A percentile compares a stretch with the other conserved stretches of the same genome.
phyloP scores from a whole-genome alignment of 176 grass and related monocot species.

The Aegilops tauschii region DNA sequence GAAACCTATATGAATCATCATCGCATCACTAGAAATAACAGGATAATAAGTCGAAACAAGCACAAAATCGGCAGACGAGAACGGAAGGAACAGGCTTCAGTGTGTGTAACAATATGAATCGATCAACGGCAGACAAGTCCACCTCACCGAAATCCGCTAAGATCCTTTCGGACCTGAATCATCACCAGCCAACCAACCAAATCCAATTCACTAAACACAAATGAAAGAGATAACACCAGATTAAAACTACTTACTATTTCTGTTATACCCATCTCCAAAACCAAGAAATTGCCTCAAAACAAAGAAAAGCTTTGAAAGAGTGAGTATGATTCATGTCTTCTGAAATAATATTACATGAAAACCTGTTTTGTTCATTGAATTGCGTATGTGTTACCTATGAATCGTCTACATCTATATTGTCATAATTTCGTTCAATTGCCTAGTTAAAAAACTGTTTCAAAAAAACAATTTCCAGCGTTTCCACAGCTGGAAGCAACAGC shows the following conservation, averaged over 20 bases:
- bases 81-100: neutral
- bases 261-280: conserved; percentile 45
- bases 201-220: too few species aligned
- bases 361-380: too few species aligned
- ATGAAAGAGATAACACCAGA: too few species aligned
- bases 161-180: neutral
- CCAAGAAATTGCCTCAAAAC: conserved; percentile 86
- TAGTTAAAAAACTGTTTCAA: too few species aligned
- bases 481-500: too few species aligned
- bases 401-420: too few species aligned
- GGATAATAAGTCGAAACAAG: neutral
- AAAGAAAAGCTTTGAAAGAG: conserved; percentile 48
- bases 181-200: neutral
- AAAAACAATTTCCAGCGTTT: too few species aligned
- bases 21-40: neutral
- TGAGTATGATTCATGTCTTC: neutral
- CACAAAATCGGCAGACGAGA: neutral
- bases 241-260: too few species aligned
- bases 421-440: too few species aligned
- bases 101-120: neutral
- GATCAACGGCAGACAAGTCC: neutral
- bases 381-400: too few species aligned
- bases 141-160: neutral
- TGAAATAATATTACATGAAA: too few species aligned
- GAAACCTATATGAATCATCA: neutral